These are phyloP conservation scores for Euclidium syriacum DNA, from an alignment of 345 rosid species.

Conservation along the genomic window DNA sequence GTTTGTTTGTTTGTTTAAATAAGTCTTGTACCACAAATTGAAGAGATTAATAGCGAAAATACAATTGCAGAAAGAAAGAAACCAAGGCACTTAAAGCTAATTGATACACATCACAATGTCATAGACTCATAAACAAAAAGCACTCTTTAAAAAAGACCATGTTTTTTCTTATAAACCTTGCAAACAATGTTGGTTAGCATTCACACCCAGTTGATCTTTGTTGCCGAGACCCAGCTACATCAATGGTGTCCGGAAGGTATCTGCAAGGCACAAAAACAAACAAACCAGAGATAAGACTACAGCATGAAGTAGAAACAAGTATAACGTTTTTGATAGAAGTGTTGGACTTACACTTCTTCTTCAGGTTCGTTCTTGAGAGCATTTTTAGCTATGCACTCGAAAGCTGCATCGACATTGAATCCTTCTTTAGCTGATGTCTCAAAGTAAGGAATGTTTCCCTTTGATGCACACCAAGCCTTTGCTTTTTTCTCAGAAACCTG, in stretches of 20 bases:
- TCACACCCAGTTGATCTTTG: constrained; percentile 68
- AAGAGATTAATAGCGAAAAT: not conserved
- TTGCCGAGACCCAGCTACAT: constrained; percentile 48
- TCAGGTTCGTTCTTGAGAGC: constrained; percentile 82
- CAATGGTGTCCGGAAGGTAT: constrained; percentile 69
- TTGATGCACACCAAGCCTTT: constrained; percentile 87
- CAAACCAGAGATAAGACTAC: not conserved
- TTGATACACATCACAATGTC: constrained; percentile 10
- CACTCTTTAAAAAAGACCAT: not conserved
- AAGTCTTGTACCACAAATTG: not conserved
- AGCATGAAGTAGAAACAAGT: too few relatives aligned
- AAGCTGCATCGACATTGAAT: constrained; percentile 76
- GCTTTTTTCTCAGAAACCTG: constrained; percentile 87
- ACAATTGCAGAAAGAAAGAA: not conserved
- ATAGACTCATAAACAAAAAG: not conserved
- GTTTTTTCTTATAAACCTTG: not conserved
- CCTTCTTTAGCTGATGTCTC: constrained; percentile 92
- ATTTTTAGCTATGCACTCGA: constrained; percentile 68
- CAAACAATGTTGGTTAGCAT: constrained; percentile 28
- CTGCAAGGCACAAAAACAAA: constrained; percentile 22
- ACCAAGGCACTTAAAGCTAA: not conserved
- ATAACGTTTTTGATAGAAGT: too few relatives aligned
- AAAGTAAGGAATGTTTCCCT: constrained; percentile 77
- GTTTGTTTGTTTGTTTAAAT: too few relatives aligned
- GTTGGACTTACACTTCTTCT: constrained; percentile 65